Evolutionary conservation across 108 stramenopile species (phyloP).

Genomic region (Fragilariopsis cylindrus): DNA sequence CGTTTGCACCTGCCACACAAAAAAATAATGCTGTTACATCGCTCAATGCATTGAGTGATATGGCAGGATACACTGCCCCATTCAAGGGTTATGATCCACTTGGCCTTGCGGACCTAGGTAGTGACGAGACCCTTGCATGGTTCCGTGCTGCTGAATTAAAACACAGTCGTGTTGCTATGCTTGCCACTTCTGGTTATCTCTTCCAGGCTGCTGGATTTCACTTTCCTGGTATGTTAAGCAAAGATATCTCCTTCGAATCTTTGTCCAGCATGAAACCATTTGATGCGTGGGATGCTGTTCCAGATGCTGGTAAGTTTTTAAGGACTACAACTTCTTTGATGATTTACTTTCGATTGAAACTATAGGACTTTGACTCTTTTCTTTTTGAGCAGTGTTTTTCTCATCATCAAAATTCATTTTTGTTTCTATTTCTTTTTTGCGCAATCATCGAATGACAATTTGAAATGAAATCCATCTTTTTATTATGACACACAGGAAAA

Average conservation of each 20-base stretch:
- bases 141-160: conserved; percentile 90
- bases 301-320: conserved; percentile 59
- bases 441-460: not conserved
- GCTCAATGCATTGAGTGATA: conserved; percentile 82
- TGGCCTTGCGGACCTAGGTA: conserved; percentile 48
- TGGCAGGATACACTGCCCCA: conserved; percentile 78
- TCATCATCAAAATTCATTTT: not conserved
- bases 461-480: conserved; percentile 1
- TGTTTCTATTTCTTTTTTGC: not conserved
- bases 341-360: not conserved
- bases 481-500: conserved; percentile 19
- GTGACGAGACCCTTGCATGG: conserved; percentile 70
- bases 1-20: conserved; percentile 37
- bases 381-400: not conserved
- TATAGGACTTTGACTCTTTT: not conserved
- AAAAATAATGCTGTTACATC: conserved; percentile 54
- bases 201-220: conserved; percentile 57
- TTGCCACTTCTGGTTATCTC: conserved; percentile 82
- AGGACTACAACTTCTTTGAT: not conserved
- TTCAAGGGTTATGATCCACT: conserved; percentile 66
- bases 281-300: conserved; percentile 78
- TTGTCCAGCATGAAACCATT: conserved; percentile 73
- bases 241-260: conserved; percentile 65
- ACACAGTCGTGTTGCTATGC: conserved; percentile 87
- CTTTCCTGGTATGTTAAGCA: conserved; percentile 76